Base-by-base conservation (phyloP, 352 stramenopile genomes). In the Globisporangium paddicum region DNA sequence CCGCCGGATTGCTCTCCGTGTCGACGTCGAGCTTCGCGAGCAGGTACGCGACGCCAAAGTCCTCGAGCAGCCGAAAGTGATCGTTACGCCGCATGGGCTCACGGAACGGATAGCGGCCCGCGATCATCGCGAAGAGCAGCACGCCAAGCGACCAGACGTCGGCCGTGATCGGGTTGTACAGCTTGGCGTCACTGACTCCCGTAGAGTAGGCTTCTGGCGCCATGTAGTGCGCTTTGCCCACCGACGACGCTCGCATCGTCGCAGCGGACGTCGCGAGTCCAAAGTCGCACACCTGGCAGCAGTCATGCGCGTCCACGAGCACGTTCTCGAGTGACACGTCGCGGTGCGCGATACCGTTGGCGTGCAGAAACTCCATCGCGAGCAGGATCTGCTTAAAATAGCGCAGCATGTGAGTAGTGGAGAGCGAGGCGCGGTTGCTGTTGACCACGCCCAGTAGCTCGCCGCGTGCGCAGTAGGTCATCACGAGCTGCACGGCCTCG, bases 311-410 rank as follows among this genome's bases (percentile, higher is more conserved):
- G 51, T 90, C 79, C 30, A 95, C 77, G 1, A 95, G 67, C 55
- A 95, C 72, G 59, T 95, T 95, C 55, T 95, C 86, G 10, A 93
- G 70, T 16, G 82, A 93, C 49, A 95, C 55, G 51, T 95, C 86
- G 30, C 86, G 78, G 65, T 95, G 86, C 30, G 81, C 82, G 58
- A 95, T 89, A 47, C 73, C 82, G 35, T 90, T 66, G 3, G 68
- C 61, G 61, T 95, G 86, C 32, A 95, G 67, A 61, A 93, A 95
- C 8, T 73, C 60, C n/a, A 86, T 68, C 34, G 75, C 85, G 9
- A 64, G 60, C 18, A 86, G 47, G 21, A 89, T 79, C 59, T 95
- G 82, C 37, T 68, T 55, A 64, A 93, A 90, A 67, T 88, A 90
- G 53, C 67, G 75, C 45, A 79, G 62, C 25, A 68, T 64, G 18